Evolutionary conservation across 805 yeast species (phyloP), one percentile per base, ranked within the genome.

Genomic region (Myxozyma lipomycoides): DNA sequence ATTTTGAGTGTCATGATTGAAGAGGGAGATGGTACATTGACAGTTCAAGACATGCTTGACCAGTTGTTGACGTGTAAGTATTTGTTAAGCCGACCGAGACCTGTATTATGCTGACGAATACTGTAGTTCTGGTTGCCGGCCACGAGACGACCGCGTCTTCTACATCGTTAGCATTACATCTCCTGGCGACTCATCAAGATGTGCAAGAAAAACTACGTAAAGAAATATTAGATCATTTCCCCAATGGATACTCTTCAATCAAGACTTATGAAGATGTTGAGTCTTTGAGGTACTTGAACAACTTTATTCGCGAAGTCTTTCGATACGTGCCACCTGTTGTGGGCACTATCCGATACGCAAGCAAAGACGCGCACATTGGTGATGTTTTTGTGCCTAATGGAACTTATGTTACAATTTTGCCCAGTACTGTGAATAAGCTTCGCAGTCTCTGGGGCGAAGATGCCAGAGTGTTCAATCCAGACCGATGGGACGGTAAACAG

Each of bases 131-230:
- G 39, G 43, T 46, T 12, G 57, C 57, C 2, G 59, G 59, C n/a
- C 59, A 55, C 26, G 59, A 55, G 42, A 55, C 59, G 3, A 51
- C 56, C 15, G 56, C 59, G 5, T 41, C 59, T 2, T 36, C 56
- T 10, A 24, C 38, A 2, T 23, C 49, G 10, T 19, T 45, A 7
- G 46, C 59, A 4, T 37, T 51, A 12, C 25, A 48, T 17, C 37
- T 30, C 21, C 37, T 55, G 4, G 43, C 48, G 28, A 34, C 38
- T 24, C 35, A 48, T 30, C 51, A 47, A 7, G 51, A 44, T 3
- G 18, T 55, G n/a, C 59, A 55, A 38, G 40, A 38, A 1, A 36
- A 42, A 15, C 48, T 55, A 9, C 52, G 56, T 34, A 46, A 24
- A 5, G 59, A 55, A 19, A 28, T 55, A 3, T 46, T 30, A 21